These are phyloP conservation scores for Wickerhamomyces subpelliculosus DNA, from an alignment of 805 yeast species.

Conservation along the genomic window DNA sequence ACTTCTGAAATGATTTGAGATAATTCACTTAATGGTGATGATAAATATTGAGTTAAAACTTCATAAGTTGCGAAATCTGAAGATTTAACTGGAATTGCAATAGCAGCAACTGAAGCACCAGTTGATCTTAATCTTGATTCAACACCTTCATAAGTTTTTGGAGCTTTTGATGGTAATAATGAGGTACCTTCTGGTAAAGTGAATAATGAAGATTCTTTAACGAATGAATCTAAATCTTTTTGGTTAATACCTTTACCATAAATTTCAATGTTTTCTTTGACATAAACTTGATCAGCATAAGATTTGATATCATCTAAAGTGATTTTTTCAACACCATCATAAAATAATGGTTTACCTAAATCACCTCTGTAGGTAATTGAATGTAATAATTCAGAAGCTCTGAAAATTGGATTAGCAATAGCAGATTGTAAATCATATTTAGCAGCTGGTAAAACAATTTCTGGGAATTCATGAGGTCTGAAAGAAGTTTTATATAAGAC, in stretches of 20 bases:
- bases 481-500: slow-evolving; percentile 63
- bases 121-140: slow-evolving; percentile 58
- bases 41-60: slow-evolving; percentile 61
- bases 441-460: slow-evolving; percentile 77
- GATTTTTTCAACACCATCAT: slow-evolving; percentile 55
- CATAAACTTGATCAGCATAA: slow-evolving; percentile 63
- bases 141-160: slow-evolving; percentile 53
- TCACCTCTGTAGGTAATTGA: slow-evolving; percentile 80
- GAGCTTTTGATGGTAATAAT: slow-evolving; percentile 29
- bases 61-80: slow-evolving; percentile 61
- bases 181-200: slow-evolving; percentile 57
- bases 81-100: slow-evolving; percentile 72
- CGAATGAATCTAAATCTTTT: slow-evolving; percentile 61
- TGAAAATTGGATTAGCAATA: slow-evolving; percentile 40
- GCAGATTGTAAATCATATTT: slow-evolving; percentile 53
- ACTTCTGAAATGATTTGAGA: slow-evolving; percentile 48
- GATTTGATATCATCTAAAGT: slow-evolving; percentile 56
- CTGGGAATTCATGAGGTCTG: slow-evolving; percentile 79
- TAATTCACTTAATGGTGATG: slow-evolving; percentile 49
- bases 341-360: slow-evolving; percentile 76
- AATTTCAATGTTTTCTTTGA: slow-evolving; percentile 63
- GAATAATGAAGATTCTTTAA: slow-evolving; percentile 58
- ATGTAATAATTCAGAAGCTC: slow-evolving; percentile 75
- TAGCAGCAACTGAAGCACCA: slow-evolving; percentile 65
- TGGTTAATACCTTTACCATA: slow-evolving; percentile 68